A percentile compares a stretch with the other conserved stretches of the same genome.
Evolutionary conservation across 2,329 filamentous ascomycete species (phyloP).

Genomic region (Pestalotiopsis fici): DNA sequence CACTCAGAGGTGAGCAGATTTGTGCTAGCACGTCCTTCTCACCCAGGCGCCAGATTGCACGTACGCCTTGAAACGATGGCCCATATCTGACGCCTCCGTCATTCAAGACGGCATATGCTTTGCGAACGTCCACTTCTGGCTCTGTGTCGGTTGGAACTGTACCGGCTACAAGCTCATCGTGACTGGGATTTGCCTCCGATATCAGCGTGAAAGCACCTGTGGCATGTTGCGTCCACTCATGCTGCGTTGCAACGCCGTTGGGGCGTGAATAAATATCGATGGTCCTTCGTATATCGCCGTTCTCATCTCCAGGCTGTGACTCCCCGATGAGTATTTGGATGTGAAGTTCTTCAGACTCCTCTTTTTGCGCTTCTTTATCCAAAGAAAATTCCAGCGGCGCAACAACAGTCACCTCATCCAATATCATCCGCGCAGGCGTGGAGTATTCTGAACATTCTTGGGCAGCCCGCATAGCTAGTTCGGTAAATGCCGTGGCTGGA

Average conservation of each 20-base stretch:
- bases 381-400: neutral
- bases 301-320: neutral
- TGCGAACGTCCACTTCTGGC: neutral
- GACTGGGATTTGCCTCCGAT: neutral
- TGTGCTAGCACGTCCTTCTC: neutral
- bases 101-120: neutral
- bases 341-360: neutral
- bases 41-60: neutral
- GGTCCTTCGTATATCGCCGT: neutral
- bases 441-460: constrained; percentile 1
- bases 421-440: neutral
- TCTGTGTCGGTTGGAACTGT: neutral
- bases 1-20: neutral
- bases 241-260: neutral
- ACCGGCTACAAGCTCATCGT: neutral
- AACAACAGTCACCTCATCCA: neutral
- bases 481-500: constrained; percentile 1
- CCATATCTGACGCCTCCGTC: neutral
- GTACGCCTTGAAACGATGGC: neutral
- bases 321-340: constrained; percentile 1
- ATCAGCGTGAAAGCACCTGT: neutral
- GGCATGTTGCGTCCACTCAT: constrained; percentile 8
- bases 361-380: neutral
- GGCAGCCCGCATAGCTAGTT: neutral
- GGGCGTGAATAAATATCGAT: neutral